Percentiles rank a stretch among this genome's conserved stretches.
These are phyloP conservation scores for Comarum palustre DNA, from an alignment of 306 rosid species.

Conservation along the genomic window DNA sequence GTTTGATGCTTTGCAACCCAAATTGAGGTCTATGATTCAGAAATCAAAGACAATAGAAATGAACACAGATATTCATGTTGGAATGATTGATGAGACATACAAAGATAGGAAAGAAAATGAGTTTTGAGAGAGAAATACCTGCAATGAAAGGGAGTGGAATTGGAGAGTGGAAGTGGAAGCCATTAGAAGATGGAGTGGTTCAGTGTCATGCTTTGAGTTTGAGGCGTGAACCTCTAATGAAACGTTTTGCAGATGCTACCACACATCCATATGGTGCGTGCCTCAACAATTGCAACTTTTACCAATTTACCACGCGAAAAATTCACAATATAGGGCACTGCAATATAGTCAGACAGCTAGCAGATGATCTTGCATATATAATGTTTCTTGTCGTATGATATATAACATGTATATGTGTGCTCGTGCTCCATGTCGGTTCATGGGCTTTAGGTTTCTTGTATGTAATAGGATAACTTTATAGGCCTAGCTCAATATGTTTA, in stretches of 20 bases:
- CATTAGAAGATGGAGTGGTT: constrained; percentile 34
- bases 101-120: not conserved
- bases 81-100: not conserved
- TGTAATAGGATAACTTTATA: too few relatives aligned
- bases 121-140: constrained; percentile 32
- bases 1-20: constrained; percentile 28
- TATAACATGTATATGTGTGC: too few relatives aligned
- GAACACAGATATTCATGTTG: not conserved
- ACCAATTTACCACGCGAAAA: not conserved
- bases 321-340: too few relatives aligned
- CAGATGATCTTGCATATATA: too few relatives aligned
- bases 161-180: constrained; percentile 48
- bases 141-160: constrained; percentile 31
- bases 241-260: not conserved
- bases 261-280: too few relatives aligned
- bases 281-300: not conserved
- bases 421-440: too few relatives aligned
- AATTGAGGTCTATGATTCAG: constrained; percentile 29
- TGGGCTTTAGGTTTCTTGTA: too few relatives aligned
- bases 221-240: not conserved
- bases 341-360: too few relatives aligned
- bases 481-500: too few relatives aligned
- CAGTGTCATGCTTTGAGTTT: not conserved
- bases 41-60: constrained; percentile 3
- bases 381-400: too few relatives aligned